Conservation (phyloP, 805 yeast species). For the Teunomyces stri region DNA sequence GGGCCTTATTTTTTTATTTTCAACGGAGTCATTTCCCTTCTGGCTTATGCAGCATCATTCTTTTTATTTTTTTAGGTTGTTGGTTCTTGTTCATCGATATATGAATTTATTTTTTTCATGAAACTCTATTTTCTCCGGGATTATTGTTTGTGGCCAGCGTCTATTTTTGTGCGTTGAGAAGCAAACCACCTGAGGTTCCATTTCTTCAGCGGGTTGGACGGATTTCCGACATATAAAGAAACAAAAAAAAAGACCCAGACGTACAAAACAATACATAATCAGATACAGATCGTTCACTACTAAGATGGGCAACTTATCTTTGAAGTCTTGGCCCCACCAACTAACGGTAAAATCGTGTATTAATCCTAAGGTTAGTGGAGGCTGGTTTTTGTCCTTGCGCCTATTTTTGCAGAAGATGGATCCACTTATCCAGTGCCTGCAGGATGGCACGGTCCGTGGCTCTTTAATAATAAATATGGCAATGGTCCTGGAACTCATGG, state of each 20-base stretch:
- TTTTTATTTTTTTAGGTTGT: neutral
- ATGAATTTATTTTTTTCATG: neutral
- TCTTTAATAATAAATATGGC: neutral
- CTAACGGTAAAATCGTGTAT: too few species aligned
- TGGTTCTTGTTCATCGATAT: slow-evolving; percentile 1
- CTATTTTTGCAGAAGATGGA: neutral
- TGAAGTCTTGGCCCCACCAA: too few species aligned
- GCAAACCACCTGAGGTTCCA: neutral
- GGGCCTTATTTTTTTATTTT: neutral
- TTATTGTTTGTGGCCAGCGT: neutral
- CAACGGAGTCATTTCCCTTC: neutral
- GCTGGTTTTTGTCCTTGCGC: neutral
- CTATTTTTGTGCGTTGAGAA: neutral
- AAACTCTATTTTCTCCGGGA: neutral
- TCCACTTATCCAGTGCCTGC: neutral
- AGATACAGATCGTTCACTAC: neutral
- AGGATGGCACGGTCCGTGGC: neutral
- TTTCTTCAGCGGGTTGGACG: neutral
- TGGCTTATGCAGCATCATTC: neutral
- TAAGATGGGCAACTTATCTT: neutral
- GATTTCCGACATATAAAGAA: neutral
- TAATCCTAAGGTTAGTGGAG: too few species aligned
- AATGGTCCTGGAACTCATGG: neutral
- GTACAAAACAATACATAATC: too few species aligned
- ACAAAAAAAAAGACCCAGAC: neutral